Base-by-base conservation (phyloP, 345 rosid species). In the Mercurialis annua region DNA sequence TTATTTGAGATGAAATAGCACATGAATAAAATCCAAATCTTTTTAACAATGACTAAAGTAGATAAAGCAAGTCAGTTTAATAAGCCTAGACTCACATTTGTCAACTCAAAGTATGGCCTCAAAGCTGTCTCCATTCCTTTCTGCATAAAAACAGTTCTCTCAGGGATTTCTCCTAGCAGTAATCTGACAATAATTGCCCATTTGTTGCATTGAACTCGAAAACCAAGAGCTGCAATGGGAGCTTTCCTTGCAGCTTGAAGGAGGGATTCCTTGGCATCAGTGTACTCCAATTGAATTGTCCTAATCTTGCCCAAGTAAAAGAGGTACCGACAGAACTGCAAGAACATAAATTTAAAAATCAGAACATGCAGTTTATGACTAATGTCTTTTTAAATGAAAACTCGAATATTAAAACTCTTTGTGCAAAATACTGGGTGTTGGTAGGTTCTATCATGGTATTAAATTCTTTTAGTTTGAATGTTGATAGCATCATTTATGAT, bases 211-310 rank as follows among this genome's bases (percentile, higher is more conserved):
- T 81, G 90, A 71, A 92, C 81, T 59, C 92, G 80, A 71, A 92
- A 90, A 21, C 91, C 91, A 20, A 76, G 77, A 33, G 97, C 89
- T 53, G 95, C 90, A 52, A 83, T 73, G 31, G 95, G 91, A 33
- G 92, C 96, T 81, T 87, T 92, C n/a, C 95, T 80, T 68, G 96
- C 92, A 71, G 96, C 96, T 71, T 87, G 95, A 42, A 83, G 92
- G 58, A 92, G 91, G 73, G 91, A 83, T 58, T 92, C 95, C 75
- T 90, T 92, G 40, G 98, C 96, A 80, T 90, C 95, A 0, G 96
- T 87, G 67, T 92, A 92, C 80, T 92, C 96, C 56, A 92, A 75
- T 68, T 92, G 96, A 70, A 92, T 90, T 1, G 98, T 90, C 43
- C 86, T 79, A 71, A 92, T 92, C 76, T 88, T 90, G 30, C 98